Base-by-base conservation (phyloP, 495 filamentous ascomycete genomes). In the Halenospora varia region DNA sequence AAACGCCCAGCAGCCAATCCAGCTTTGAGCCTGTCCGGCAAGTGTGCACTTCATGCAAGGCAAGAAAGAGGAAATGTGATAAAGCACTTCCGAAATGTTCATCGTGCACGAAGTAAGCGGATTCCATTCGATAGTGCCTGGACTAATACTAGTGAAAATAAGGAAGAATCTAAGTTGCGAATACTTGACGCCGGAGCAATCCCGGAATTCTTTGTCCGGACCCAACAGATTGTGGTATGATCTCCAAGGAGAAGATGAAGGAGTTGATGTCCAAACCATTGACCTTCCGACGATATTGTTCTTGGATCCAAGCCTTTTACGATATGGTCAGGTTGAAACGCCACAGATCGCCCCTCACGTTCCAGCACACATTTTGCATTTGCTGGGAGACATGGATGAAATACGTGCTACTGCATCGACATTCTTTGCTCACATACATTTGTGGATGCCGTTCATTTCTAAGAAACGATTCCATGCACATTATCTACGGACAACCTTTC, bases 371-470 rank as follows among this genome's bases (percentile, higher is more conserved):
- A 51, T 61, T 25, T 22, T 29, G 13, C 13, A 45, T 3, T 11
- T 44, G 17, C 20, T 61, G n/a, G 58, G 46, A 17, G 24, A 44
- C 46, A 22, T 11, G 10, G 40, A 46, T 2, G 35, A 51, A 1
- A n/a, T 35, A 22, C 11, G 11, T 1, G 35, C n/a, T 19, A 51
- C 46, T 26, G 58, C 51, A 2, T 45, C 58, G 2, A 22, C 29
- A 15, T 51, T 22, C 18, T 61, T 61, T 46, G 2, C 2, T 10
- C 29, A 44, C 2, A 47, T 48, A 19, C 52, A 61, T 41, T 24
- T 29, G 10, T 61, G 52, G 47, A 55, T 61, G 58, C 58, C 58
- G 2, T 51, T 61, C 39, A 35, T 61, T 20, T 61, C 58, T 10
- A 61, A 61, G 39, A 55, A 56, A n/a, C 39, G 40, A 6, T 59